Percentiles rank a stretch among this genome's conserved stretches.
These are phyloP conservation scores for Cladorrhinum samala DNA, from an alignment of 495 filamentous ascomycete species.

Conservation along the genomic window DNA sequence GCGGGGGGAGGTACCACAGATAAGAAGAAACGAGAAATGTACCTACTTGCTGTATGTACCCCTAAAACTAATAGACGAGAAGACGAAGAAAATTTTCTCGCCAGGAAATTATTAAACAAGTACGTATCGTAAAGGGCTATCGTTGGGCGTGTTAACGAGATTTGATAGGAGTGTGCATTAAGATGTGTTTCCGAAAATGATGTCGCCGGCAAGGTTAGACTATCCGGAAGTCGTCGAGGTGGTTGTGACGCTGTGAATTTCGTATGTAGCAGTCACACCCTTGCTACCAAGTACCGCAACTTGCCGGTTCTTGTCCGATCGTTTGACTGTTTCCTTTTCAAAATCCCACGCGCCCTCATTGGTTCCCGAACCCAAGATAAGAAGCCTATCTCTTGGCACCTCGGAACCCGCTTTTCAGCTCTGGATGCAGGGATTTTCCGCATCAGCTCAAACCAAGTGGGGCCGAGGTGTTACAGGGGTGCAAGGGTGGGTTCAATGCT, in stretches of 20 bases:
- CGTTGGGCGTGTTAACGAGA: not conserved
- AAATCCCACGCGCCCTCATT: slow-evolving; percentile 21
- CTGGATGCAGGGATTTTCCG: slow-evolving; percentile 1
- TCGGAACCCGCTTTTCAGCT: slow-evolving; percentile 10
- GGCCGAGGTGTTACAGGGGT: not conserved
- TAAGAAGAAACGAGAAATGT: no score
- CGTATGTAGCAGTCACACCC: not conserved
- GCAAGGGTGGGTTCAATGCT: not conserved
- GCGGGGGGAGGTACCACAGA: not conserved
- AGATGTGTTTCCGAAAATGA: not conserved
- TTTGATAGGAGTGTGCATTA: not conserved
- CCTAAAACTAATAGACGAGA: no score
- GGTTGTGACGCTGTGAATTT: not conserved
- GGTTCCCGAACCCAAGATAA: slow-evolving; percentile 15
- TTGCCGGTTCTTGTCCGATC: slow-evolving; percentile 12
- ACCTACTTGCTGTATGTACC: no score
- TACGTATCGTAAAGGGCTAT: not conserved
- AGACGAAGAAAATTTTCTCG: no score
- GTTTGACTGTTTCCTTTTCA: slow-evolving; percentile 21
- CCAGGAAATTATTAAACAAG: no score
- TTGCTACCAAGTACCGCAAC: not conserved
- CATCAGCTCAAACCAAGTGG: not conserved
- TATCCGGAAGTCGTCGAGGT: no score
- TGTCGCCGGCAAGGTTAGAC: no score
- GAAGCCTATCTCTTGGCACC: slow-evolving; percentile 26